Conservation (phyloP, 495 filamentous ascomycete species). For the Pyrenopolyporus hunteri region DNA sequence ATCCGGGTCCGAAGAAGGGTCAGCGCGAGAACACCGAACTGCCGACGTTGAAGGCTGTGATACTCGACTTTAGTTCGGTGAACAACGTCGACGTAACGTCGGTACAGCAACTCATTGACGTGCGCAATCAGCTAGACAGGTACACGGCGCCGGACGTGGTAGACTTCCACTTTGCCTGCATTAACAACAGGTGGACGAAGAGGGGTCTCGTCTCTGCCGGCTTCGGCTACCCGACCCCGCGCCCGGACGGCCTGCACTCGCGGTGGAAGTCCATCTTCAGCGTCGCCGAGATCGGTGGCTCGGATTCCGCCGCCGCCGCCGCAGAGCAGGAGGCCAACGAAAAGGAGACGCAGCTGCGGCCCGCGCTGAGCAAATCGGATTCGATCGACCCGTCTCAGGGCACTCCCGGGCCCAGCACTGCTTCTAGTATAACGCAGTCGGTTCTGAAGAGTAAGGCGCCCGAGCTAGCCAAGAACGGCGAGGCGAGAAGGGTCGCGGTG, state of each 20-base stretch:
- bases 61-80: constrained; percentile 93
- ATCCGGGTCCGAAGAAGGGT: constrained; percentile 72
- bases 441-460: constrained; percentile 26
- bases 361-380: constrained; percentile 36
- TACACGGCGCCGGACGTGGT: constrained; percentile 84
- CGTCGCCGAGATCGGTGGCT: constrained; percentile 85
- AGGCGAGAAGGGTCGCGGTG: constrained; percentile 62
- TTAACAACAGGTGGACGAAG: constrained; percentile 98
- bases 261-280: constrained; percentile 97
- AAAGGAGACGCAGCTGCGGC: constrained; percentile 53
- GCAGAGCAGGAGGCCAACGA: constrained; percentile 64
- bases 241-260: constrained; percentile 57
- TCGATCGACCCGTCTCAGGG: constrained; percentile 28
- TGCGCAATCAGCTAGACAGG: constrained; percentile 94
- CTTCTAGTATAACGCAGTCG: constrained; percentile 35
- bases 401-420: constrained; percentile 41
- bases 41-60: constrained; percentile 86
- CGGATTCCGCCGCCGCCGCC: constrained; percentile 65
- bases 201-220: constrained; percentile 89
- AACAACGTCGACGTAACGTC: constrained; percentile 97
- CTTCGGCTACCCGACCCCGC: constrained; percentile 81
- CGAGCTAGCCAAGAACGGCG: constrained; percentile 9
- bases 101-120: constrained; percentile 93
- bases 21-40: constrained; percentile 42
- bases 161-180: constrained; percentile 94